Evolutionary conservation across 2,329 filamentous ascomycete species (phyloP).

Genomic region (Colletotrichum sp.): DNA sequence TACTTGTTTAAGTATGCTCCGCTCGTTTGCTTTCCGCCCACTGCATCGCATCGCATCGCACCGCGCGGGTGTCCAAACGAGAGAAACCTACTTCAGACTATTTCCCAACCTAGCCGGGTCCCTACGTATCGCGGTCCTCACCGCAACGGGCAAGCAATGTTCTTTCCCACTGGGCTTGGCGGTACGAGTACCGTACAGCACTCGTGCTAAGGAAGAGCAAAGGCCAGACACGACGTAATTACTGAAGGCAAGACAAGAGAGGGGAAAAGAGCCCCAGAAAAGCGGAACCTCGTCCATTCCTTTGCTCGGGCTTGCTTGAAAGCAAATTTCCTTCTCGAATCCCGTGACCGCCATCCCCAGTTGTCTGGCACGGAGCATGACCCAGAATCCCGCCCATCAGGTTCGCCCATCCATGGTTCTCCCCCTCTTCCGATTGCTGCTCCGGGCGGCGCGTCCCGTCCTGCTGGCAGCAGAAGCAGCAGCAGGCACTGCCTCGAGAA

Average conservation of each 20-base stretch:
- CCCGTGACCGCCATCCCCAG: constrained; percentile 10
- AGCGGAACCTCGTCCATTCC: constrained; percentile 15
- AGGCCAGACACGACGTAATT: background rate
- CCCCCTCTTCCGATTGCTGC: constrained; percentile 1
- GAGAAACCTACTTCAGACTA: background rate
- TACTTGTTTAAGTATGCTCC: background rate
- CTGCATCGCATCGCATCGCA: background rate
- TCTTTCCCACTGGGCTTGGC: background rate
- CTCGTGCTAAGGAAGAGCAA: background rate
- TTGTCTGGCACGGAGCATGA: constrained; percentile 6
- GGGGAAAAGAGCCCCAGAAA: constrained; percentile 12
- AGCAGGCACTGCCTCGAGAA: background rate
- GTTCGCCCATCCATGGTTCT: constrained; percentile 1
- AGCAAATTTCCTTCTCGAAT: constrained; percentile 17
- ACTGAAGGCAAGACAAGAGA: background rate
- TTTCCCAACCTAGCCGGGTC: background rate
- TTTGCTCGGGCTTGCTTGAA: background rate
- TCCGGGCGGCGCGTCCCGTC: constrained; percentile 19
- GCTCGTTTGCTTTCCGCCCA: background rate
- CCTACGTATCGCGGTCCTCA: background rate
- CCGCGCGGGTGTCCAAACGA: background rate
- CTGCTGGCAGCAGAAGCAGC: constrained; percentile 1
- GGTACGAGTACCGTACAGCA: background rate
- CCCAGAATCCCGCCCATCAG: background rate
- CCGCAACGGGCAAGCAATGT: background rate